Evolutionary conservation across 2,329 filamentous ascomycete species (phyloP), one percentile per base, ranked within the genome.

Genomic region (Talaromyces albobiverticillius): DNA sequence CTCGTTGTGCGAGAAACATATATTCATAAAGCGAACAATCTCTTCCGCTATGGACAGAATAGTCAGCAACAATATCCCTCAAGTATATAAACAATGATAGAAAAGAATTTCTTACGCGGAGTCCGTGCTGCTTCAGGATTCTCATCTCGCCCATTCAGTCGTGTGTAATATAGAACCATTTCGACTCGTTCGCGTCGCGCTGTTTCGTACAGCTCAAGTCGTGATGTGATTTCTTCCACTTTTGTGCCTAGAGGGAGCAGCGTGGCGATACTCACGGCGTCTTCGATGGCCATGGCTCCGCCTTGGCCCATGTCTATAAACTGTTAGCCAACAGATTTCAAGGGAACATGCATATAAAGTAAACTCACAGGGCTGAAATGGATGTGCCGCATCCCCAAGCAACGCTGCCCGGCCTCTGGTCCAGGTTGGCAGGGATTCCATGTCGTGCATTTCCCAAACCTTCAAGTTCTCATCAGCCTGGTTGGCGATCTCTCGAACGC

Each of bases 351-450:
- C 4, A 7, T 13, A 26, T 3, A 11, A 7, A 20, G 8, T 1
- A 9, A 13, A 2, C 47, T 49, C 49, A 66, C 64, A 64, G 43
- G 84, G 85, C 0, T 84, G 74, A 58, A 88, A 87, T 0, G 85
- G 84, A 63, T 89, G 86, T 0, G 84, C 85, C 0, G 85, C 82
- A 62, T 88, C 85, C 0, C 85, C 85, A 0, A 88, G 67, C 0
- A 88, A 65, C 0, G 78, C 82, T 9, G 85, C 66, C 9, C 71
- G 75, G 0, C 70, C 78, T 2, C 77, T 75, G 0, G 74, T 72
- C 80, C 83, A 88, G 0, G 69, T 74, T 0, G 78, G 74, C 10
- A 88, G 68, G 1, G 74, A 64, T 7, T 80, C 76, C 81, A 87
- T 86, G 59, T 88, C 85, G 6, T 82, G 69, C 2, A 87, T 62